Conservation (phyloP, 805 yeast genomes). For the Komagataella pseudopastoris region DNA sequence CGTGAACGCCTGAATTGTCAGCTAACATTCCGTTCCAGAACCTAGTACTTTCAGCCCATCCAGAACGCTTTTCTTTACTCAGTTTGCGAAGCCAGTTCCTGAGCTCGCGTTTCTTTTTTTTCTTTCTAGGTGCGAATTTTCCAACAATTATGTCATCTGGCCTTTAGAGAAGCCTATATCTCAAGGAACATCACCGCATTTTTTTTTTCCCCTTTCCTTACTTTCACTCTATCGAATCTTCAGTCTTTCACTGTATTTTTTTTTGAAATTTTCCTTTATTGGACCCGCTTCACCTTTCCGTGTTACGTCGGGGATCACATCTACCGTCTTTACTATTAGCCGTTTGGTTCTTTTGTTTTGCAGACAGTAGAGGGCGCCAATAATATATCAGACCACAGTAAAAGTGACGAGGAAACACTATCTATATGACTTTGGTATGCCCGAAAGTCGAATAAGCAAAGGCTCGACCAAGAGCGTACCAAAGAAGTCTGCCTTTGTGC, state of each 20-base stretch:
- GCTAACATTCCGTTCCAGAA: background rate
- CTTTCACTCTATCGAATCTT: background rate
- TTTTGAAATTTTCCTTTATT: background rate
- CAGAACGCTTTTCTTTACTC: background rate
- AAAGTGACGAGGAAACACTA: background rate
- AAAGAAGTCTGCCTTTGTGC: conserved; percentile 50
- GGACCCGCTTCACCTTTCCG: background rate
- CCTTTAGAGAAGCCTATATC: background rate
- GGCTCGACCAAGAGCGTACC: conserved; percentile 1
- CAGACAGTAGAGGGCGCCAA: background rate
- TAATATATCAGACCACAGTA: background rate
- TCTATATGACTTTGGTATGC: background rate
- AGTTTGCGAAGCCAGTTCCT: background rate
- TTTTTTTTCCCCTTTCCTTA: background rate
- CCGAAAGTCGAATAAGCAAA: background rate
- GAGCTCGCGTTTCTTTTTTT: background rate
- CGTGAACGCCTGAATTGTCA: background rate
- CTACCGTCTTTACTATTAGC: background rate
- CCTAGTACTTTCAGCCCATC: background rate
- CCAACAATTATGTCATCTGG: background rate
- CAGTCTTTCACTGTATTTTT: background rate
- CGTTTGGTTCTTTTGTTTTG: background rate
- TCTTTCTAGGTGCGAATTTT: background rate
- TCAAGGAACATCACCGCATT: background rate
- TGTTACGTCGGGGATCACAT: background rate